These are phyloP conservation scores for Cryptosporidium andersoni DNA, from an alignment of 169 alveolate species.

Conservation along the genomic window DNA sequence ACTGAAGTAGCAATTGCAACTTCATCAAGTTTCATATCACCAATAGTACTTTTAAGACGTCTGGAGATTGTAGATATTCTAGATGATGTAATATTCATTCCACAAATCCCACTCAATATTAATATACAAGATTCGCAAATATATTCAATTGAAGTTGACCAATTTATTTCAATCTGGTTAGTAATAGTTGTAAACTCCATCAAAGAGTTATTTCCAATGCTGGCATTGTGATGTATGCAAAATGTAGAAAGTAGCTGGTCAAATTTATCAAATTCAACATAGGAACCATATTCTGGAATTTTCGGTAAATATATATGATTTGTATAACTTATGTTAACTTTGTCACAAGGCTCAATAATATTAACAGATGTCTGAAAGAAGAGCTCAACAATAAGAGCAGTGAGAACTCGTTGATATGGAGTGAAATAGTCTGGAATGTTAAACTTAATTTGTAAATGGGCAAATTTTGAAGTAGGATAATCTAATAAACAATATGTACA, in stretches of 20 bases:
- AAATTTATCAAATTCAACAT: slow-evolving; percentile 6
- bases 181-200: slow-evolving; percentile 48
- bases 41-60: slow-evolving; percentile 23
- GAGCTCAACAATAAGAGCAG: slow-evolving; percentile 35
- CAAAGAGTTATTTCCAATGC: slow-evolving; percentile 40
- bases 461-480: slow-evolving; percentile 41
- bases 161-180: slow-evolving; percentile 48
- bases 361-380: slow-evolving; percentile 46
- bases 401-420: slow-evolving; percentile 13
- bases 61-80: slow-evolving; percentile 51
- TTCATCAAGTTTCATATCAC: slow-evolving; percentile 36
- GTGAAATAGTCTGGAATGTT: slow-evolving; percentile 14
- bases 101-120: slow-evolving; percentile 45
- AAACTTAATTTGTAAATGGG: slow-evolving; percentile 24
- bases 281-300: too few species aligned
- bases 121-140: slow-evolving; percentile 26
- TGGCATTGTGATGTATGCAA: slow-evolving; percentile 56
- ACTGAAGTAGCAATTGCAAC: slow-evolving; percentile 22
- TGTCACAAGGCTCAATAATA: slow-evolving; percentile 7
- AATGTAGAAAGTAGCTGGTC: slow-evolving; percentile 49
- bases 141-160: slow-evolving; percentile 69
- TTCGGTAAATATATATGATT: too few species aligned
- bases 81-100: slow-evolving; percentile 19
- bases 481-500: slow-evolving; percentile 38
- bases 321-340: neutral